phyloP scores from a whole-genome alignment of 1,284 basidiomycete species.

The Pseudomicrostroma phylloplanum region DNA sequence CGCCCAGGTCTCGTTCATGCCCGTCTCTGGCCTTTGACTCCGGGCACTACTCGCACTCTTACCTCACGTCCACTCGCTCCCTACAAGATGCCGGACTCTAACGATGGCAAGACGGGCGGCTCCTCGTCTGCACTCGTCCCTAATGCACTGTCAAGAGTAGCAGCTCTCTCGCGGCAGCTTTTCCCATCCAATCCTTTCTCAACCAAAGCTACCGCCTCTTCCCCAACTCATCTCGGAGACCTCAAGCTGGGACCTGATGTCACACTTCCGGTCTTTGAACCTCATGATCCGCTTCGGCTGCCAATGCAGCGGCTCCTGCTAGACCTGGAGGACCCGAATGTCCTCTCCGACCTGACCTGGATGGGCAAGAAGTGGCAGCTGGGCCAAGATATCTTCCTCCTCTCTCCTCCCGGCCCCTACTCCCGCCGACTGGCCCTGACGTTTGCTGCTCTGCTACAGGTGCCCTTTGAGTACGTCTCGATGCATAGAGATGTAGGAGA shows the following conservation, averaged over 20 bases:
- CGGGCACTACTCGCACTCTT: no score
- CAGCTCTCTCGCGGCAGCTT: conserved; percentile 13
- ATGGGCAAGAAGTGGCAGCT: conserved; percentile 49
- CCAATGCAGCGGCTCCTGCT: conserved; percentile 40
- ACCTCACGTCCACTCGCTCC: no score
- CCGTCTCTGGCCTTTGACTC: no score
- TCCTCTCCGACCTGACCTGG: conserved; percentile 47
- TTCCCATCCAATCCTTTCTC: conserved; percentile 10
- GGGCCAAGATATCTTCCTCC: conserved; percentile 46
- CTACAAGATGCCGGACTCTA: no score
- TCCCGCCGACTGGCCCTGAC: conserved; percentile 51
- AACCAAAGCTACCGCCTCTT: conserved; percentile 1
- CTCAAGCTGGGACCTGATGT: conserved; percentile 44
- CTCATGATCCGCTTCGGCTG: conserved; percentile 32
- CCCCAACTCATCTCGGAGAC: conserved; percentile 24
- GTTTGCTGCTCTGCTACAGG: conserved; percentile 48
- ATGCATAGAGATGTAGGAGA: conserved; percentile 52
- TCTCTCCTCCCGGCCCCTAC: conserved; percentile 50
- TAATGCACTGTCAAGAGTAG: conserved; percentile 9
- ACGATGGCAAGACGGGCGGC: no score
- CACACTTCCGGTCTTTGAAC: conserved; percentile 37
- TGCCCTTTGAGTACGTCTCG: conserved; percentile 49
- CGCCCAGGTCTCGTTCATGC: no score
- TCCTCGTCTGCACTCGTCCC: no score
- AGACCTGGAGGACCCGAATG: conserved; percentile 41